These are phyloP conservation scores for Musa beccarii DNA, from an alignment of 176 grass and related monocot species.

Conservation along the genomic window DNA sequence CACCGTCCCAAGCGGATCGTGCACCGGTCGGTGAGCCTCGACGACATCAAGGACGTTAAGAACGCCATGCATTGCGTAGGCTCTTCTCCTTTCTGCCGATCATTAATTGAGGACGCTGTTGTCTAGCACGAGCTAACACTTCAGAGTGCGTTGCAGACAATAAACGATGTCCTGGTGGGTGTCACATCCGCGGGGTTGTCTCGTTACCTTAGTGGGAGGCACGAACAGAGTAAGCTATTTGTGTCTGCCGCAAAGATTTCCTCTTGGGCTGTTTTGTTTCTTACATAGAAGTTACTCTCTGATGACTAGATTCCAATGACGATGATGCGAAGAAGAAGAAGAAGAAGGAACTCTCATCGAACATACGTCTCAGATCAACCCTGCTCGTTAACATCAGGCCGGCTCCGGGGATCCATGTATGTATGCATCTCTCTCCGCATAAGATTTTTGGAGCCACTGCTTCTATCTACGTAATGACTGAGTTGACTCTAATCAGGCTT, in stretches of 20 bases:
- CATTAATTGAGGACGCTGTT: too few relatives aligned
- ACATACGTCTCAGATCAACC: background rate
- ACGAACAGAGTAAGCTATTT: conserved; percentile 21
- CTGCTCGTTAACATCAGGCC: background rate
- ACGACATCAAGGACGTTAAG: conserved; percentile 79
- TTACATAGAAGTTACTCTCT: background rate
- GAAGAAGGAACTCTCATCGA: conserved; percentile 12
- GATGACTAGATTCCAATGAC: too few relatives aligned
- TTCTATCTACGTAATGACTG: background rate
- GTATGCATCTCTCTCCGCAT: background rate
- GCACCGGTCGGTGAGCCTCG: conserved; percentile 51
- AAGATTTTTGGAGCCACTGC: background rate
- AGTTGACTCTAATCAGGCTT: conserved; percentile 28
- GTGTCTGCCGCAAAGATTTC: background rate
- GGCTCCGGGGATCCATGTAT: background rate
- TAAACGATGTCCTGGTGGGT: conserved; percentile 81
- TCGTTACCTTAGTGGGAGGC: conserved; percentile 51
- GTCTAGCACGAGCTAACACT: too few relatives aligned
- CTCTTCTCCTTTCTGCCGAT: background rate
- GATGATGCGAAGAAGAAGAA: conserved; percentile 18
- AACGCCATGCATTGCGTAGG: conserved; percentile 81
- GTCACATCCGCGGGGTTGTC: conserved; percentile 67
- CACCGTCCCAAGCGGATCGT: conserved; percentile 59
- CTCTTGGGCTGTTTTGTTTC: too few relatives aligned
- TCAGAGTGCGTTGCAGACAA: conserved; percentile 37